A percentile compares a stretch with the other conserved stretches of the same genome.
These are phyloP conservation scores for Oryza glumipatula DNA, from an alignment of 176 grass and related monocot genomes.

Conservation along the genomic window DNA sequence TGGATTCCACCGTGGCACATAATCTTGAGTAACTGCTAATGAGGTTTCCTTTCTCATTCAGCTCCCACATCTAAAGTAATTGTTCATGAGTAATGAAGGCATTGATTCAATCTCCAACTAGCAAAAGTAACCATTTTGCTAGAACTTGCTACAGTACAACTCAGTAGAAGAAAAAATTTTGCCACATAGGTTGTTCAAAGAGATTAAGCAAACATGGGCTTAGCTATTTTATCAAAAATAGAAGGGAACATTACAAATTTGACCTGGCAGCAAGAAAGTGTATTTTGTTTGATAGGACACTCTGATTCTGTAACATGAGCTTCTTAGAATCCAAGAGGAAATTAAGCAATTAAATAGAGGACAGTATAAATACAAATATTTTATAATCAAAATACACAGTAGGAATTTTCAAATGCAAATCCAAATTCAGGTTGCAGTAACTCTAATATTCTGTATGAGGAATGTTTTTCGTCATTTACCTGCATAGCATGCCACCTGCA, in stretches of 20 bases:
- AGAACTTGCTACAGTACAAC: neutral
- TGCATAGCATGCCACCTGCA: constrained; percentile 78
- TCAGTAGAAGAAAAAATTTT: neutral
- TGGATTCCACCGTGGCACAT: constrained; percentile 62
- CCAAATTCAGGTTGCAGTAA: neutral
- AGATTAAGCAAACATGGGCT: neutral
- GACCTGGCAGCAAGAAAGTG: neutral
- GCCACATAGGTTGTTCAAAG: neutral
- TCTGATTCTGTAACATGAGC: neutral
- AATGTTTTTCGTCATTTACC: constrained; percentile 46
- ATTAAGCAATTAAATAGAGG: neutral
- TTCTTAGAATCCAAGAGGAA: neutral
- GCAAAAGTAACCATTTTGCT: neutral
- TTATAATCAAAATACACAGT: neutral
- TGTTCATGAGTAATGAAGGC: constrained; percentile 17
- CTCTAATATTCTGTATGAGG: neutral
- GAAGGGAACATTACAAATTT: neutral
- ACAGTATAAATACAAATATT: neutral
- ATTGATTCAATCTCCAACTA: constrained; percentile 20
- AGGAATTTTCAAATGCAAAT: neutral
- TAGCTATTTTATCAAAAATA: neutral
- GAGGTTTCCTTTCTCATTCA: constrained; percentile 88
- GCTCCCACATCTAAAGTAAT: constrained; percentile 74
- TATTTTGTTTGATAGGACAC: neutral
- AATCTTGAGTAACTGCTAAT: constrained; percentile 84